Evolutionary conservation across 257 asterid genomes (phyloP).

Genomic region (Salvia hispanica): DNA sequence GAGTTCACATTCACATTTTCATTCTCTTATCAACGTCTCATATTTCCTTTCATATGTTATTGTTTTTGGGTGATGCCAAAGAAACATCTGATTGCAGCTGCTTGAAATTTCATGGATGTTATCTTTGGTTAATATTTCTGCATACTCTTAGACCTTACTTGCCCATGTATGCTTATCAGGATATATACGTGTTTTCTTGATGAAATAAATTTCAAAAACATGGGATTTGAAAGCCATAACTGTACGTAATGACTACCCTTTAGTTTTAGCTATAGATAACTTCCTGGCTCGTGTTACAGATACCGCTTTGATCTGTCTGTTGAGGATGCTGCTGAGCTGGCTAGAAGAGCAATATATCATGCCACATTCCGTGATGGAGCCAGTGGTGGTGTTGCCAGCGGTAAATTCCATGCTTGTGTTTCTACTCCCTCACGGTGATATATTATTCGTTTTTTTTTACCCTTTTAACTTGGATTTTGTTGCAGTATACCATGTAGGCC

Average conservation of each 20-base stretch:
- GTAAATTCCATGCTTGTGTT: conserved; percentile 34
- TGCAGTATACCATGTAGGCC: conserved; percentile 83
- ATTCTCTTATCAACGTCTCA: not conserved
- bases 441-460: not conserved
- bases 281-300: conserved; percentile 32
- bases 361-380: conserved; percentile 95
- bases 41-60: not conserved
- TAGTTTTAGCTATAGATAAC: not conserved
- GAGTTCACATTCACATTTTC: conserved; percentile 31
- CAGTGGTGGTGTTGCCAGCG: conserved; percentile 88
- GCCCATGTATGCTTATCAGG: not conserved
- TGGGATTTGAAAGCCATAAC: not conserved
- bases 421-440: not conserved
- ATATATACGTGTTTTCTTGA: not conserved
- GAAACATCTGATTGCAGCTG: not conserved
- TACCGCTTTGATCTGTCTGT: conserved; percentile 69
- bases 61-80: not conserved
- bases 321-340: conserved; percentile 87
- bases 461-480: conserved; percentile 27
- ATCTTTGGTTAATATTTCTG: not conserved
- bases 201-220: not conserved
- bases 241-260: not conserved
- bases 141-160: not conserved
- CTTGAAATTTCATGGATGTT: not conserved
- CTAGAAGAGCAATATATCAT: conserved; percentile 82